phyloP scores from a whole-genome alignment of 192 early-diverging fungal species.

The Entomortierella chlamydospora region DNA sequence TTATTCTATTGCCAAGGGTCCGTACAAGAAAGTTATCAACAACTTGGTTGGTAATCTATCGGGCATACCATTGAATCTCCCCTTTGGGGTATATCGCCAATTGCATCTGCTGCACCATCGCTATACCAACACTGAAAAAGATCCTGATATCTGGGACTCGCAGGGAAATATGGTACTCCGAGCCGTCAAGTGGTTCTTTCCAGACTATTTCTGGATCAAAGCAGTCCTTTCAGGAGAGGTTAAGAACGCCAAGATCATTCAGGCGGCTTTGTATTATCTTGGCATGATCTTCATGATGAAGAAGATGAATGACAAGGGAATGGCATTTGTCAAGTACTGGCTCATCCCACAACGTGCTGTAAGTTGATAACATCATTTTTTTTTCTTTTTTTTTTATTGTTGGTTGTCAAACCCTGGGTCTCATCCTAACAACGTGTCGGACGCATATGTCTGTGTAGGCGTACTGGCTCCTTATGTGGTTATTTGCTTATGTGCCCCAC shows the following conservation, averaged over 20 bases:
- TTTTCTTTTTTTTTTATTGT: not conserved
- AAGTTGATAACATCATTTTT: constrained; percentile 1
- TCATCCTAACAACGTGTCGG: too few species aligned
- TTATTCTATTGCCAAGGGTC: constrained; percentile 39
- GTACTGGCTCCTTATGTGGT: constrained; percentile 44
- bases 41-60: constrained; percentile 33
- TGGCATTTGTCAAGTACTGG: constrained; percentile 44
- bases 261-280: constrained; percentile 21
- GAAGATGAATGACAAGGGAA: constrained; percentile 23
- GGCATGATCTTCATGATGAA: constrained; percentile 4
- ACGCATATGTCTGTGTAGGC: constrained; percentile 8
- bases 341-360: constrained; percentile 40
- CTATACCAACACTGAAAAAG: constrained; percentile 33
- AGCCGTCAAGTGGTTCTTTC: constrained; percentile 46
- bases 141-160: constrained; percentile 41
- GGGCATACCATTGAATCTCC: constrained; percentile 22
- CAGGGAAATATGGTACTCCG: constrained; percentile 29
- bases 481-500: constrained; percentile 48
- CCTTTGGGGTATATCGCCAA: constrained; percentile 27
- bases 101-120: constrained; percentile 45
- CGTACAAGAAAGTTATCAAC: constrained; percentile 34
- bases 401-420: too few species aligned
- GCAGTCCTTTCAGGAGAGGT: constrained; percentile 2
- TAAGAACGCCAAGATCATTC: constrained; percentile 3
- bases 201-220: constrained; percentile 35